Conservation (phyloP, 78 protist species). For the Blattamonas nauphoetae region DNA sequence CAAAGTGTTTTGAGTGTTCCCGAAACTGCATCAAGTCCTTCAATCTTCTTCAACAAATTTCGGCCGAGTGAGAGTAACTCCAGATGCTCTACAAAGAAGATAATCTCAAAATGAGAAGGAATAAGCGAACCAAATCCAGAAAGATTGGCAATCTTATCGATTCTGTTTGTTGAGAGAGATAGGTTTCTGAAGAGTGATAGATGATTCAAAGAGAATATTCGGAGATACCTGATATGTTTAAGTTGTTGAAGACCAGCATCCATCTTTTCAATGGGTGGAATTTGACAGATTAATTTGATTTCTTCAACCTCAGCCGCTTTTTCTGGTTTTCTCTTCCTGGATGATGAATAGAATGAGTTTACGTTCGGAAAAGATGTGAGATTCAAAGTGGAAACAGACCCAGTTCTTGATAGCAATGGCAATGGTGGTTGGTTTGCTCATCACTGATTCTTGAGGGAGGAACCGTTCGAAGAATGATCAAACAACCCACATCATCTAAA, state of each 20-base stretch:
- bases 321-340: not conserved
- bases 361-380: not conserved
- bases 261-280: conserved; percentile 20
- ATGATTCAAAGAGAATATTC: too few species aligned
- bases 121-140: conserved; percentile 29
- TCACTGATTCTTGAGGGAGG: too few species aligned
- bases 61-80: conserved; percentile 50
- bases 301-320: not conserved
- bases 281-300: not conserved
- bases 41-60: conserved; percentile 46
- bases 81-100: not conserved
- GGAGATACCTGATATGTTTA: not conserved
- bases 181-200: conserved; percentile 17
- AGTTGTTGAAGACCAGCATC: not conserved
- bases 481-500: too few species aligned
- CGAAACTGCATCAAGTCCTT: conserved; percentile 38
- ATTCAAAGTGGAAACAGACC: not conserved
- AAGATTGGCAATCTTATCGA: conserved; percentile 42
- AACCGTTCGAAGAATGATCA: too few species aligned
- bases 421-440: not conserved
- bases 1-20: conserved; percentile 54
- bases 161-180: conserved; percentile 50
- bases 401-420: not conserved
- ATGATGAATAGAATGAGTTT: not conserved
- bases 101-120: too few species aligned